Conservation (phyloP, 2,329 filamentous ascomycete species). For the Xylariales sp. region DNA sequence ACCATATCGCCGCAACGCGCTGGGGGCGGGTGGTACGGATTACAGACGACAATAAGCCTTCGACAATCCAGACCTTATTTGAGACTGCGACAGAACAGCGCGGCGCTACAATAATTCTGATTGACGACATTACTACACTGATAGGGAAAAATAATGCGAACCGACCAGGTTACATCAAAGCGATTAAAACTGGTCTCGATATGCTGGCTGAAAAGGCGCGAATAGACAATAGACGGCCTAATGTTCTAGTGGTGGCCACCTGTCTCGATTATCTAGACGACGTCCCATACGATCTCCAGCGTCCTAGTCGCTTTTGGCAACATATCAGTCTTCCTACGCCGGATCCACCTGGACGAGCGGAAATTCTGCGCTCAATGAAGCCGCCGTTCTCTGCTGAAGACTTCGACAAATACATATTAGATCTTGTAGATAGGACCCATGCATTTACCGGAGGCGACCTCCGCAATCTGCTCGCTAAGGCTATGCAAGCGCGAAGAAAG, state of each 20-base stretch:
- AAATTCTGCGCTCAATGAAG: conserved; percentile 75
- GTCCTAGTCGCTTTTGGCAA: conserved; percentile 70
- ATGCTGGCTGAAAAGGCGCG: conserved; percentile 58
- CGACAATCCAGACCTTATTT: conserved; percentile 75
- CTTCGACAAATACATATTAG: conserved; percentile 64
- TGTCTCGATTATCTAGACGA: conserved; percentile 77
- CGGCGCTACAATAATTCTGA: conserved; percentile 77
- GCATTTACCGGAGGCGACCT: conserved; percentile 88
- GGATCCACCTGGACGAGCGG: conserved; percentile 74
- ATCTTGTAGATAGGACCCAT: conserved; percentile 80
- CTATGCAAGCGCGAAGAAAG: conserved; percentile 50
- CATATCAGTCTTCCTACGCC: conserved; percentile 83
- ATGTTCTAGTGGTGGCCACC: conserved; percentile 79
- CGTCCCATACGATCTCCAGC: conserved; percentile 76
- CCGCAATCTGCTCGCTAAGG: conserved; percentile 68
- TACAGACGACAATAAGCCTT: conserved; percentile 64
- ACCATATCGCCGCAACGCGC: conserved; percentile 71
- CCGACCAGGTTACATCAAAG: conserved; percentile 61
- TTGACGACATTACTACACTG: conserved; percentile 81
- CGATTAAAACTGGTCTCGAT: conserved; percentile 67
- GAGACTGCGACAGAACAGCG: conserved; percentile 74
- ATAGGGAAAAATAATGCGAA: conserved; percentile 69
- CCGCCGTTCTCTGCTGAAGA: conserved; percentile 60
- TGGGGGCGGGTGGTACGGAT: conserved; percentile 79
- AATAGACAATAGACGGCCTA: conserved; percentile 56